Base-by-base conservation (phyloP, 2,329 filamentous ascomycete species). In the Aspergillus persii region DNA sequence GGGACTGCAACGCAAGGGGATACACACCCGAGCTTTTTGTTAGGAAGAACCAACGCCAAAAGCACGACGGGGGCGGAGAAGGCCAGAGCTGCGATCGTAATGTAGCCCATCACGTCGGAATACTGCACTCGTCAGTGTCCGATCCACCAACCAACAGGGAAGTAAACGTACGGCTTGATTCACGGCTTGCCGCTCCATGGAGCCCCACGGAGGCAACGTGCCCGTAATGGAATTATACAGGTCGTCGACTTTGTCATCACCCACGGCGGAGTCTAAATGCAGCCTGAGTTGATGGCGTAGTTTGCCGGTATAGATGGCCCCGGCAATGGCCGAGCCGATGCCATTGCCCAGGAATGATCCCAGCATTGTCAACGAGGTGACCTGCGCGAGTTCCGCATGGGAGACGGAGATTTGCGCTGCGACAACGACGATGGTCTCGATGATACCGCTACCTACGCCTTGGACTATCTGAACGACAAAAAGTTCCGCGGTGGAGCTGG, bases 221-320 rank as follows among this genome's bases (percentile, higher is more conserved):
- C 72, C 75, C 0, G 76, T 79, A 54, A 83, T 82, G 0, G 79
- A 81, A 61, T 81, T 76, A 60, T 74, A 81, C 29, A 82, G 65
- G 1, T 60, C 60, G 26, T 78, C 65, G 27, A 82, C 72, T 8
- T 72, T 59, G 1, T 64, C 61, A 11, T 70, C 58, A 2, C 68
- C 66, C 1, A 72, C 73, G 3, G 57, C 58, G 0, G 64, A 53
- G 8, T 77, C 77, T 5, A 83, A 65, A 39, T 75, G 74, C 7
- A 66, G 59, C 50, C 69, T 68, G 54, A 82, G 63, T 5, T 71
- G 68, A 3, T 68, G 58, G 33, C 75, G 74, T 61, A 83, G 74
- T 0, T 75, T 74, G n/a, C 74, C 76, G 0, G 80, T 83, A 62
- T 83, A 83, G 12, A 83, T 82, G 6, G 76, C 79, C 4, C 81